phyloP scores from a whole-genome alignment of 371 early-diverging fungal species.

The Mucor mucedo region DNA sequence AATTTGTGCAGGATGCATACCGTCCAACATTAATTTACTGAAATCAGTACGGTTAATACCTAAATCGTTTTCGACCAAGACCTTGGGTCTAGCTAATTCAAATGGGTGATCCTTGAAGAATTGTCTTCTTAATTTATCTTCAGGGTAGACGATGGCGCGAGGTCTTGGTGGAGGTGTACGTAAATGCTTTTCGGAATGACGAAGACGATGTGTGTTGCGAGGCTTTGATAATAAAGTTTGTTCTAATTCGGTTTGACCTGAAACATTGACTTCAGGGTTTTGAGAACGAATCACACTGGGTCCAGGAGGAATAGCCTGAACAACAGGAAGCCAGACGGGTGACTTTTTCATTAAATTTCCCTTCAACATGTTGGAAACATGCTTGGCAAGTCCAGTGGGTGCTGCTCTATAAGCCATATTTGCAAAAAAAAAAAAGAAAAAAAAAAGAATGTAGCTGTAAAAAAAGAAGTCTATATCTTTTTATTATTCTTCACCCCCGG shows the following conservation, averaged over 20 bases:
- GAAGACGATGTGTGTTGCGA: conserved; percentile 28
- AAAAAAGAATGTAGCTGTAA: too few species aligned
- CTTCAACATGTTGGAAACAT: conserved; percentile 56
- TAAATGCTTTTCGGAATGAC: conserved; percentile 60
- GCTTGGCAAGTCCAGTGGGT: conserved; percentile 46
- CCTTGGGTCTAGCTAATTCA: conserved; percentile 75
- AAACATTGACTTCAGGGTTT: conserved; percentile 45
- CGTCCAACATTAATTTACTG: conserved; percentile 50
- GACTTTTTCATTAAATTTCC: conserved; percentile 58
- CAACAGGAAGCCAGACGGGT: conserved; percentile 70
- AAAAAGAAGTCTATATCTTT: too few species aligned
- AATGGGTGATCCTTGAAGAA: conserved; percentile 92
- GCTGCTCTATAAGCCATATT: conserved; percentile 49
- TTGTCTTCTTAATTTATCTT: conserved; percentile 79
- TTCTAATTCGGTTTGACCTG: conserved; percentile 44
- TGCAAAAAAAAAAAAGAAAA: too few species aligned
- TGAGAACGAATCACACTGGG: conserved; percentile 67
- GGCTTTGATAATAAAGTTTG: conserved; percentile 34
- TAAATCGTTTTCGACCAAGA: conserved; percentile 63
- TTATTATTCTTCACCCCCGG: too few species aligned
- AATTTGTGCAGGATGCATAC: conserved; percentile 58
- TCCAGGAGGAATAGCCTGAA: conserved; percentile 64
- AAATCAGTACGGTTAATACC: conserved; percentile 54
- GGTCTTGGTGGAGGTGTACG: conserved; percentile 62
- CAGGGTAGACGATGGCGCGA: conserved; percentile 82